Base-by-base conservation (phyloP, 2,329 filamentous ascomycete genomes). In the Verticillium tricorpus region DNA sequence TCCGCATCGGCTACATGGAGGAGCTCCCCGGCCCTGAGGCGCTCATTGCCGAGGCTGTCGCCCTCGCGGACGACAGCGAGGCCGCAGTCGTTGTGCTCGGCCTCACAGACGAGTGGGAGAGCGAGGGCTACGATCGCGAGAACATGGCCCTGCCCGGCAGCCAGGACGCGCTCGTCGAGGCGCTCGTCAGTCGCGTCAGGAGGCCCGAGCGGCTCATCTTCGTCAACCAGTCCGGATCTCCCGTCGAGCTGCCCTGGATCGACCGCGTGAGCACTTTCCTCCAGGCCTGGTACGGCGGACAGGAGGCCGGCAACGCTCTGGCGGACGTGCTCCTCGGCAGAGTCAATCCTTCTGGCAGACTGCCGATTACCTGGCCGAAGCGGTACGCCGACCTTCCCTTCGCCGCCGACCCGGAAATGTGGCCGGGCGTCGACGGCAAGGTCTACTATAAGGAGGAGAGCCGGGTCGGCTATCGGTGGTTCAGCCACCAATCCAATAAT, bases 261-360 rank as follows among this genome's bases (percentile, higher is more conserved):
- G 69, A 75, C 35, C 73, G 77, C 31, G 78, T 78, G 32, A 68
- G 67, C 17, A 80, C 82, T 1, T 73, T 89, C 2, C 66, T 88
- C 0, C 85, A 89, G 66, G 86, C 85, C 6, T 90, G 87, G 88
- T 90, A 89, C 66, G 86, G 87, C 63, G 88, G 89, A 14, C 87
- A 90, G 67, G 88, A 91, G 72, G 84, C 85, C 5, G 88, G 88
- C 0, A 89, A 90, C 65, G 87, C 85, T 1, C 84, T 91, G 59
- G 87, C 85, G 2, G 87, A 90, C 65, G 81, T 90, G 0, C 76
- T 90, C 5, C 86, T 88, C 65, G 88, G 87, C 37, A 78, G 83
- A 57, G 78, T 84, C 56, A 89, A 83, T 15, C 61, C 61, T 1
- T 61, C 59, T 2, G 61, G 61, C 28, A 61, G 61, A 12, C 45